Base-by-base conservation (phyloP, 202 grass and related monocot genomes). In the Zoysia matrella region DNA sequence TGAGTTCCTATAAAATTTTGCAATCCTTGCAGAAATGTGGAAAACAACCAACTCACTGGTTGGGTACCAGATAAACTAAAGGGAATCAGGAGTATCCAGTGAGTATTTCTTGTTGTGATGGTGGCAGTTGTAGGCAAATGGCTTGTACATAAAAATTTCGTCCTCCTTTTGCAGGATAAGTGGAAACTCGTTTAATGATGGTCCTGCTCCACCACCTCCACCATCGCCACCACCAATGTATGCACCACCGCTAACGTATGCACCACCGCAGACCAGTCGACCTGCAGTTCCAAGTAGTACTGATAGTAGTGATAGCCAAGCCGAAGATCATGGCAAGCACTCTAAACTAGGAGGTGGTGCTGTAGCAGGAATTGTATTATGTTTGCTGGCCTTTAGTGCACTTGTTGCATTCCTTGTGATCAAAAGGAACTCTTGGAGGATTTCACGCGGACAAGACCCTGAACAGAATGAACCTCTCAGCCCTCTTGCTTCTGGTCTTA, bases 61-160 rank as follows among this genome's bases (percentile, higher is more conserved):
- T 98, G 95, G 95, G 65, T 98, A 82, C 95, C 95, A 83, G 88
- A 88, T 88, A 87, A 87, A 71, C 74, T 87, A 61, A 79, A 92
- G 63, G 85, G 70, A 71, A 91, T 91, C 71, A 84, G 48, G 13
- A 97, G 42, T 74, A 67, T 90, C 54, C 85, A 77, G 89, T 88
- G 70, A 87, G 86, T 78, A 74, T 48, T 77, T 73, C 36, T 87
- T 60, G 48, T 45, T 1, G 14, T 1, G 0, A 42, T 62, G 22
- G 15, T 82, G 68, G 42, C 46, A 48, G 47, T 43, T 82, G 65
- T 73, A 78, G 63, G 2, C 42, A 55, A 77, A 60, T 61, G 39
- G 7, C 69, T 56, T 72, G 36, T 67, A 62, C 72, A 51, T 58
- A 73, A 79, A 58, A 78, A 52, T 79, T 30, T 71, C 15, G 3